Evolutionary conservation across 2,329 filamentous ascomycete species (phyloP).

Genomic region (Tolypocladium ophioglossoides): DNA sequence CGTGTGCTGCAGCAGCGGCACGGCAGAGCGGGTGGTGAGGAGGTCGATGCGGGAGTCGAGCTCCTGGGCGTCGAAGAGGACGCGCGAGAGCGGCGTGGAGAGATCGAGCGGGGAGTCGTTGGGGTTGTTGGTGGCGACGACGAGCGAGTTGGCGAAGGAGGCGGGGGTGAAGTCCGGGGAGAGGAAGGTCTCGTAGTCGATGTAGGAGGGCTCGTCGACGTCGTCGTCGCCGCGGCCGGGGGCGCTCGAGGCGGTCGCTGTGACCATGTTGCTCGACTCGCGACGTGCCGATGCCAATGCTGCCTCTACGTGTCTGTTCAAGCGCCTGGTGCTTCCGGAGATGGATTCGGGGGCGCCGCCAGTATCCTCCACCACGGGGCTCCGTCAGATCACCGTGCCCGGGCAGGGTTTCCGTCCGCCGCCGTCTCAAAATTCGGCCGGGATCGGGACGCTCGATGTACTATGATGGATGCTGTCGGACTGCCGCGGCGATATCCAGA

Average conservation of each 20-base stretch:
- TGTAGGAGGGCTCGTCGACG: slow-evolving; percentile 66
- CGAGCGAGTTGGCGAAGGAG: slow-evolving; percentile 78
- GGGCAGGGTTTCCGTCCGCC: neutral
- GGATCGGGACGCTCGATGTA: neutral
- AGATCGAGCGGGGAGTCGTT: slow-evolving; percentile 86
- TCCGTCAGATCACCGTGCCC: neutral
- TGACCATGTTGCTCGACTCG: neutral
- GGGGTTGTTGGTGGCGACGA: slow-evolving; percentile 83
- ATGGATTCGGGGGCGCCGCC: neutral
- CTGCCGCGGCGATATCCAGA: neutral
- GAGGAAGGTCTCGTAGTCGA: slow-evolving; percentile 91
- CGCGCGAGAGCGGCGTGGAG: slow-evolving; percentile 82
- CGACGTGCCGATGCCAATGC: neutral
- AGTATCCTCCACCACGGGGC: neutral
- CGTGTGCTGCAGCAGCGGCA: slow-evolving; percentile 73
- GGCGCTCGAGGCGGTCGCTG: neutral
- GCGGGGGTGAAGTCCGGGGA: slow-evolving; percentile 71
- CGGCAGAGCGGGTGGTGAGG: slow-evolving; percentile 73
- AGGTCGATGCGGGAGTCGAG: slow-evolving; percentile 92
- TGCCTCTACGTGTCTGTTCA: too few species aligned
- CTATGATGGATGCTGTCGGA: neutral
- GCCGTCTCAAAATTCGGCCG: neutral
- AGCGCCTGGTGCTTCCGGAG: neutral
- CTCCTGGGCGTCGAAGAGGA: slow-evolving; percentile 94
- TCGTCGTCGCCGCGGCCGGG: neutral